phyloP scores from a whole-genome alignment of 495 filamentous ascomycete genomes.

The Hapsidospora chrysogenum region DNA sequence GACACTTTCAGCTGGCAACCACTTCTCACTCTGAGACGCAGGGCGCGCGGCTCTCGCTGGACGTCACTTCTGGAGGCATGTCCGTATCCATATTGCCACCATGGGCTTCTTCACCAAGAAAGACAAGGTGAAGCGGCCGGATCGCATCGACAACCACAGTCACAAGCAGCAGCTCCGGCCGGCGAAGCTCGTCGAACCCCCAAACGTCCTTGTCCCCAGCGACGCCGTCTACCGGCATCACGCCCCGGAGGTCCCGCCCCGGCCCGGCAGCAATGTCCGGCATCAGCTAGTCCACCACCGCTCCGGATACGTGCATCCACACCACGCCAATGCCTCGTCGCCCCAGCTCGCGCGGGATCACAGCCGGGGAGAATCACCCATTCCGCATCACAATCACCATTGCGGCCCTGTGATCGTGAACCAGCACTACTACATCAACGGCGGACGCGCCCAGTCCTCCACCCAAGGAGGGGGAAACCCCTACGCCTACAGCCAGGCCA shows the following conservation, averaged over 20 bases:
- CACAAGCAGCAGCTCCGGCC: neutral
- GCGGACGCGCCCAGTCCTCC: constrained; percentile 10
- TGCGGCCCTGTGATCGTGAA: constrained; percentile 24
- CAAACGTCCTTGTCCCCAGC: neutral
- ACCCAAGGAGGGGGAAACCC: constrained; percentile 5
- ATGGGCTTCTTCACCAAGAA: neutral
- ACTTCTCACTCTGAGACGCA: too few relatives aligned
- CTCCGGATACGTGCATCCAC: neutral
- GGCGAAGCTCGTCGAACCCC: neutral
- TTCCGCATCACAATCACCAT: neutral
- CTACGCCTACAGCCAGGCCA: neutral
- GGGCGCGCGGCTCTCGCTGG: too few relatives aligned
- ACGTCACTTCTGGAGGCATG: too few relatives aligned
- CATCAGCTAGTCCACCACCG: neutral
- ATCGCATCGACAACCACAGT: neutral
- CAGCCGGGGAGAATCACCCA: neutral
- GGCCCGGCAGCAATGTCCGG: too few relatives aligned
- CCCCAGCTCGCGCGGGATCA: too few relatives aligned
- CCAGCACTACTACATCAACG: constrained; percentile 27
- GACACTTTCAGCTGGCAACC: too few relatives aligned
- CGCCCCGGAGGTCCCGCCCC: neutral
- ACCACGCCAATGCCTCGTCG: neutral
- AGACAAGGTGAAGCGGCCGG: neutral
- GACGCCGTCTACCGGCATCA: neutral
- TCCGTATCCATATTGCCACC: too few relatives aligned